Base-by-base conservation (phyloP, 805 yeast species). In the Nakazawaea sp. region DNA sequence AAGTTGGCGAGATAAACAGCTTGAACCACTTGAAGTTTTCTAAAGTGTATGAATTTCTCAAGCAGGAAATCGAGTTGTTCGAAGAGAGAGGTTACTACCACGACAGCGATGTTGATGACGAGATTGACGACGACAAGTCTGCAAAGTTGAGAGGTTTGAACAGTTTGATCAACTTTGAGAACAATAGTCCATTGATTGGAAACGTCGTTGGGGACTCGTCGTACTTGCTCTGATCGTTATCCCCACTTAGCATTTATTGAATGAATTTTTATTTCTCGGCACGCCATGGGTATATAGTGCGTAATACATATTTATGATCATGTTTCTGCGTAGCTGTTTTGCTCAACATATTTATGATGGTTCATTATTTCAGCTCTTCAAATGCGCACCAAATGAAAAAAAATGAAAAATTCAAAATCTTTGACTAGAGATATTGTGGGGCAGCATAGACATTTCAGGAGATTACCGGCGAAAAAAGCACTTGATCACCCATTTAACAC, bases 21-120 rank as follows among this genome's bases (percentile, higher is more conserved):
- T 41, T 51, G 18, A 58, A 59, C 40, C 46, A 55, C 26, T 45
- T 50, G 40, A 43, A 48, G 19, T 61, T 61, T 30, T 30, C 37
- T 3, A 42, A 45, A 23, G 46, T 56, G 27, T 49, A 45, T 33
- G 48, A 48, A 9, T 48, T 44, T 17, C 33, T 59, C 33, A 43
- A 45, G 29, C 42, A 43, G 13, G 61, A 59, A 40, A 45, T 57
- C 18, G 47, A 52, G 19, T 12, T 28, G 17, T 58, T 51, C 38
- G 44, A 50, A 30, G 41, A 35, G 38, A 27, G 45, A 48, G 15
- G 44, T 40, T 15, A 37, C 46, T 13, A 43, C 23, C 16, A 29
- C 7, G 31, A 20, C 15, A 36, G 36, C 7, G 15, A 27, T 16
- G n/a, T 20, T 4, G 40, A 31, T 12, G 38, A 33, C 15, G 33